Evolutionary conservation across 2,329 filamentous ascomycete genomes (phyloP), one percentile per base, ranked within the genome.

Genomic region (Alternaria consortialis): DNA sequence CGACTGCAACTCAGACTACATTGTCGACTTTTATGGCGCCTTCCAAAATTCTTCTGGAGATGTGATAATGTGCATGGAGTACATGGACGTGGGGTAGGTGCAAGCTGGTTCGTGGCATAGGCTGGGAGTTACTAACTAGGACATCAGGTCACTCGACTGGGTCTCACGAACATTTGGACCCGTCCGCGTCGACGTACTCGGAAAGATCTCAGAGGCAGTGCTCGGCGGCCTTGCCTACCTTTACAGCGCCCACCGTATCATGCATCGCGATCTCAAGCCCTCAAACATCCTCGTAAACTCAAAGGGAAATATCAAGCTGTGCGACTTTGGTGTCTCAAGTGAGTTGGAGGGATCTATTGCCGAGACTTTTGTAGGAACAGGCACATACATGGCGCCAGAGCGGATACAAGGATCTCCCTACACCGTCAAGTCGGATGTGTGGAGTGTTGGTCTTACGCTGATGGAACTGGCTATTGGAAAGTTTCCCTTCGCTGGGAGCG

Each of bases 1-100:
- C 77, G 93, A 96, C 74, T 99, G 95, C 81, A 95, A 97, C 75
- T 97, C 92, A 23, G 92, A 95, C 63, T 94, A 96, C 79, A 98
- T 99, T 74, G 95, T 99, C 62, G 97, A 91, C 56, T 99, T 97
- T 80, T 98, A 98, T 75, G 95, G 95, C 62, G 95, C 95, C 37
- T 99, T 98, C 77, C 87, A 98, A 75, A 98, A 97, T 77, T 92
- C 96, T 75, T 93, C 93, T 64, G 94, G 96, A 76, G 95, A 99
- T 82, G 96, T 99, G 60, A 96, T 98, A 71, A 94, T 99, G 90
- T 99, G 95, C 80, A 99, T 99, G 95, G 95, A 99, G 80, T 98
- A 99, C 78, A 97, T 97, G 93, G 95, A 99, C 80, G 93, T 94
- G 77, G 95, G 95, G 95, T 98, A 86, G 80, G 92, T 83, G 8